Conservation (phyloP, 1,139 yeast genomes). For the Yamadazyma kanchanaburiensis region DNA sequence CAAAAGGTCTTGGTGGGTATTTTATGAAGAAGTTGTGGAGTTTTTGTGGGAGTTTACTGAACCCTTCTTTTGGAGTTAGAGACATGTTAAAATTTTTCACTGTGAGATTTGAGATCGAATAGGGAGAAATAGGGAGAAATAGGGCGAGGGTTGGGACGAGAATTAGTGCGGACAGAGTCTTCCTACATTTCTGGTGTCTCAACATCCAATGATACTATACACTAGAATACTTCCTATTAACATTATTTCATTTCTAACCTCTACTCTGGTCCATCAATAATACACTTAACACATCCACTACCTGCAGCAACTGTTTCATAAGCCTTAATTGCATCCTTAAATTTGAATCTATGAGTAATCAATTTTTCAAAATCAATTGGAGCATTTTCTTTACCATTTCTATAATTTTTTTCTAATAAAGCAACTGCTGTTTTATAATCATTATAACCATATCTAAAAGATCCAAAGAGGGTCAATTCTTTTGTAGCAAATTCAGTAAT, state of each 20-base stretch:
- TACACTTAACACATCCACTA: slow-evolving; percentile 41
- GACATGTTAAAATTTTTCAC: slow-evolving; percentile 15
- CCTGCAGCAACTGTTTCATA: slow-evolving; percentile 63
- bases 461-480: slow-evolving; percentile 69
- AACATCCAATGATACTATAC: too few species aligned
- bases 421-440: slow-evolving; percentile 76
- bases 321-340: slow-evolving; percentile 76
- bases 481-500: slow-evolving; percentile 67
- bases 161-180: too few species aligned
- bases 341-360: slow-evolving; percentile 74
- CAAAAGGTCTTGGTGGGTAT: slow-evolving; percentile 85
- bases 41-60: slow-evolving; percentile 64
- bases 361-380: slow-evolving; percentile 48
- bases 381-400: slow-evolving; percentile 52
- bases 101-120: too few species aligned
- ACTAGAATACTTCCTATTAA: too few species aligned
- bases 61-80: slow-evolving; percentile 36
- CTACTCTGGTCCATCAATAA: slow-evolving; percentile 41
- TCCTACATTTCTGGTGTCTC: too few species aligned
- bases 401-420: slow-evolving; percentile 57
- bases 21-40: slow-evolving; percentile 74
- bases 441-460: slow-evolving; percentile 77
- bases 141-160: too few species aligned
- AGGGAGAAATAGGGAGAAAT: too few species aligned
- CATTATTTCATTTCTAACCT: background rate